Conservation (phyloP, 208 protist genomes). For the Leishmania tropica region DNA sequence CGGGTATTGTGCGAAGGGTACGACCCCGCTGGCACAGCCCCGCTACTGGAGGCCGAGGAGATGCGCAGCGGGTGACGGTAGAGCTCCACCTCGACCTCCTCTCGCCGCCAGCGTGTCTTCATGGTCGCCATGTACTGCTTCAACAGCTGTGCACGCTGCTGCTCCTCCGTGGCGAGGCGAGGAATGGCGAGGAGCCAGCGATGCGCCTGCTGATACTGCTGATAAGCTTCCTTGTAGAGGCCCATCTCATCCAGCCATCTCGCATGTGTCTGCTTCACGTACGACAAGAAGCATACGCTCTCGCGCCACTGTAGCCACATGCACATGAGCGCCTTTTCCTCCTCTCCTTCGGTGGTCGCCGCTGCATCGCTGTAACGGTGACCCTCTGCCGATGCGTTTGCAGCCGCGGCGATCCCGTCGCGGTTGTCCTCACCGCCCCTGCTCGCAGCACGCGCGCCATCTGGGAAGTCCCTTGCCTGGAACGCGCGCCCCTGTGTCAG, state of each 20-base stretch:
- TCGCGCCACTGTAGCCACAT: conserved; percentile 66
- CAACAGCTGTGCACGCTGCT: conserved; percentile 38
- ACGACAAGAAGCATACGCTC: conserved; percentile 60
- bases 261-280: conserved; percentile 60
- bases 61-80: conserved; percentile 17
- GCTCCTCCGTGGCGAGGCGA: conserved; percentile 42
- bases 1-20: not conserved
- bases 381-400: not conserved
- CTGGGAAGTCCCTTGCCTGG: not conserved
- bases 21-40: not conserved
- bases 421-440: not conserved
- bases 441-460: conserved; percentile 1
- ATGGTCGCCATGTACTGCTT: conserved; percentile 39
- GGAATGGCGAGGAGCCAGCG: conserved; percentile 57
- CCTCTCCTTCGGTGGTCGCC: not conserved
- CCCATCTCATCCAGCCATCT: conserved; percentile 48
- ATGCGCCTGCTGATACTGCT: conserved; percentile 62
- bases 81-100: conserved; percentile 31
- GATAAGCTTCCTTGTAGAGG: conserved; percentile 42
- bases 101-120: conserved; percentile 27
- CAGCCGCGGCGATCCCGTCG: not conserved
- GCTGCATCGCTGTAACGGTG: not conserved
- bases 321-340: conserved; percentile 23
- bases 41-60: not conserved
- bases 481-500: conserved; percentile 18